These are phyloP conservation scores for Stachybotrys chartarum DNA, from an alignment of 2,329 filamentous ascomycete genomes.

Conservation along the genomic window DNA sequence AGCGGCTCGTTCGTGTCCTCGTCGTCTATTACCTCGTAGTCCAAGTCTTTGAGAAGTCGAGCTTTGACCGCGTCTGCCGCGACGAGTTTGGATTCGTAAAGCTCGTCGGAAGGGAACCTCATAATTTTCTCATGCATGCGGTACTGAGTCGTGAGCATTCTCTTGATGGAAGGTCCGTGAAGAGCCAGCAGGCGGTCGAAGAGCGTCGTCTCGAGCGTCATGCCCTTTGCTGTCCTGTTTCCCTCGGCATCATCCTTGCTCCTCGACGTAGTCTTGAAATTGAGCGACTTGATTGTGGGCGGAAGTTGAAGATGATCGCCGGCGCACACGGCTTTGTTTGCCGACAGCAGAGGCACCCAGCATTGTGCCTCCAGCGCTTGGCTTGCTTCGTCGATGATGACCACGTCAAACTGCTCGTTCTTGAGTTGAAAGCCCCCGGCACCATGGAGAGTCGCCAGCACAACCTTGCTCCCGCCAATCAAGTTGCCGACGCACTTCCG, in stretches of 20 bases:
- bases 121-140: slow-evolving; percentile 97
- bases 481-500: slow-evolving; percentile 71
- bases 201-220: slow-evolving; percentile 77
- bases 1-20: slow-evolving; percentile 86
- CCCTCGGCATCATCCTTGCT: slow-evolving; percentile 24
- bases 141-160: slow-evolving; percentile 95
- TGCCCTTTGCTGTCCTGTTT: slow-evolving; percentile 30
- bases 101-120: slow-evolving; percentile 81
- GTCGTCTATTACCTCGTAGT: slow-evolving; percentile 68
- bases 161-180: slow-evolving; percentile 78
- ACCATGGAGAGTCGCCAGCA: slow-evolving; percentile 87
- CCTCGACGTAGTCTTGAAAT: slow-evolving; percentile 38
- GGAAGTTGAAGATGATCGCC: slow-evolving; percentile 93
- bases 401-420: slow-evolving; percentile 78
- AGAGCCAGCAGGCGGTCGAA: slow-evolving; percentile 82
- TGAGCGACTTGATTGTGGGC: slow-evolving; percentile 83
- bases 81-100: slow-evolving; percentile 76
- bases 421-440: slow-evolving; percentile 79
- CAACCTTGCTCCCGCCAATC: slow-evolving; percentile 72
- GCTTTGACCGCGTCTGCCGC: slow-evolving; percentile 73
- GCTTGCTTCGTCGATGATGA: slow-evolving; percentile 93
- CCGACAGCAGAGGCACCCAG: slow-evolving; percentile 82
- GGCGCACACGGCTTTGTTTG: slow-evolving; percentile 79
- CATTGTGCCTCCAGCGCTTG: slow-evolving; percentile 95
- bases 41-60: slow-evolving; percentile 68